Evolutionary conservation across 2,329 filamentous ascomycete genomes (phyloP).

Genomic region (Epichloe brachyelytri): DNA sequence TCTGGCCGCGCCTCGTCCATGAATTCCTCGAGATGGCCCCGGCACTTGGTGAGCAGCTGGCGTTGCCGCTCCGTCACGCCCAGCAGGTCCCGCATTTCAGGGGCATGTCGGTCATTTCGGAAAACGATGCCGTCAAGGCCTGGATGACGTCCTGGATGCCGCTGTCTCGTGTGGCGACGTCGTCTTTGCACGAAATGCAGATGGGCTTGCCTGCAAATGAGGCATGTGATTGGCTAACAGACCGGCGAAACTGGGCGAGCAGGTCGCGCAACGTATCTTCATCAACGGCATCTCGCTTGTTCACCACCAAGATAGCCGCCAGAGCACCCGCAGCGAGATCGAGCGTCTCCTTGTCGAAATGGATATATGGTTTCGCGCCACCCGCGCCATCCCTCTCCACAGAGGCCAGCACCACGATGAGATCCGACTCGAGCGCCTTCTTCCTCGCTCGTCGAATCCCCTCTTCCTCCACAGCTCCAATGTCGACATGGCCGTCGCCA

Average conservation of each 20-base stretch:
- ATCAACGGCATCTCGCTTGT: slow-evolving; percentile 45
- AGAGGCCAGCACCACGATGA: slow-evolving; percentile 70
- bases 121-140: slow-evolving; percentile 55
- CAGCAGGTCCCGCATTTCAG: slow-evolving; percentile 68
- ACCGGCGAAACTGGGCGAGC: slow-evolving; percentile 24
- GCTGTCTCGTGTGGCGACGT: slow-evolving; percentile 34
- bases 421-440: slow-evolving; percentile 70
- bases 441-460: slow-evolving; percentile 78
- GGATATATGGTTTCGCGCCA: slow-evolving; percentile 24
- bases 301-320: slow-evolving; percentile 42
- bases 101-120: slow-evolving; percentile 56
- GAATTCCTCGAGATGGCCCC: slow-evolving; percentile 60
- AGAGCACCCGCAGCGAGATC: slow-evolving; percentile 35
- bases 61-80: slow-evolving; percentile 86
- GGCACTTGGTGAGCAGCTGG: slow-evolving; percentile 63
- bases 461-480: slow-evolving; percentile 73
- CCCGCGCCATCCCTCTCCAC: slow-evolving; percentile 40
- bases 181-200: slow-evolving; percentile 60
- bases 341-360: slow-evolving; percentile 42
- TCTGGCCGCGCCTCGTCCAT: slow-evolving; percentile 39
- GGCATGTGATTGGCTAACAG: slow-evolving; percentile 9
- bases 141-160: slow-evolving; percentile 57
- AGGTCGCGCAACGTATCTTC: slow-evolving; percentile 23
- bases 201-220: slow-evolving; percentile 17
- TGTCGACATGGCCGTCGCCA: slow-evolving; percentile 15